Conservation (phyloP, 2,329 filamentous ascomycete genomes). For the Penicillium verrucosum region DNA sequence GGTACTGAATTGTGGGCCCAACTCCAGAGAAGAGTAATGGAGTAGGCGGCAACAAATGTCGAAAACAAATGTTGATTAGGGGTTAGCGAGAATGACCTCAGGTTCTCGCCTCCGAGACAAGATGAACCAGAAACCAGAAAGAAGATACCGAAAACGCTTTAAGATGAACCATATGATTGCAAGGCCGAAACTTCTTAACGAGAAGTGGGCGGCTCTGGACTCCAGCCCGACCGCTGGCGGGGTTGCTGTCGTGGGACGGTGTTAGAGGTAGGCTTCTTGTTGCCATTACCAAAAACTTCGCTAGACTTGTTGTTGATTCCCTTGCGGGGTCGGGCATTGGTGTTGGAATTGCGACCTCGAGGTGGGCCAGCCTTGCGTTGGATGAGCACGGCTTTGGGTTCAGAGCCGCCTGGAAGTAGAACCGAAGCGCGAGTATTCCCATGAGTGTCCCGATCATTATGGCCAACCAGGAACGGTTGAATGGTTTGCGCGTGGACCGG, state of each 20-base stretch:
- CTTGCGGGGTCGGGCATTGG: slow-evolving; percentile 10
- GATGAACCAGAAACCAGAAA: background rate
- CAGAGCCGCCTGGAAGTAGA: slow-evolving; percentile 47
- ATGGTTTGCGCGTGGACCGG: slow-evolving; percentile 52
- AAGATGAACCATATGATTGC: background rate
- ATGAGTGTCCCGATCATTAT: slow-evolving; percentile 38
- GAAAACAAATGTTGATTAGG: background rate
- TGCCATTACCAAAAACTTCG: slow-evolving; percentile 25
- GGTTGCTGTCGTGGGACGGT: background rate
- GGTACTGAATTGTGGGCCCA: background rate
- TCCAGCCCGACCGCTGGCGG: background rate
- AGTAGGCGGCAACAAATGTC: background rate
- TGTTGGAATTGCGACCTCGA: slow-evolving; percentile 27
- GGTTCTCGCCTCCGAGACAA: background rate
- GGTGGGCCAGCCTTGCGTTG: slow-evolving; percentile 31
- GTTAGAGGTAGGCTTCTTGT: slow-evolving; percentile 25
- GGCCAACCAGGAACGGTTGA: slow-evolving; percentile 44
- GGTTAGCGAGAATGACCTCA: background rate
- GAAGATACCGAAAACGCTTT: slow-evolving; percentile 4
- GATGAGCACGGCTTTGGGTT: slow-evolving; percentile 42
- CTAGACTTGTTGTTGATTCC: slow-evolving; percentile 29
- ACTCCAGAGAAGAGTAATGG: background rate
- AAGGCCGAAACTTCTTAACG: background rate
- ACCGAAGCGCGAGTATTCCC: slow-evolving; percentile 42
- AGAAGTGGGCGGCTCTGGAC: background rate